Evolutionary conservation across 129 eudicot species (phyloP).

Genomic region (Dittrichia graveolens): DNA sequence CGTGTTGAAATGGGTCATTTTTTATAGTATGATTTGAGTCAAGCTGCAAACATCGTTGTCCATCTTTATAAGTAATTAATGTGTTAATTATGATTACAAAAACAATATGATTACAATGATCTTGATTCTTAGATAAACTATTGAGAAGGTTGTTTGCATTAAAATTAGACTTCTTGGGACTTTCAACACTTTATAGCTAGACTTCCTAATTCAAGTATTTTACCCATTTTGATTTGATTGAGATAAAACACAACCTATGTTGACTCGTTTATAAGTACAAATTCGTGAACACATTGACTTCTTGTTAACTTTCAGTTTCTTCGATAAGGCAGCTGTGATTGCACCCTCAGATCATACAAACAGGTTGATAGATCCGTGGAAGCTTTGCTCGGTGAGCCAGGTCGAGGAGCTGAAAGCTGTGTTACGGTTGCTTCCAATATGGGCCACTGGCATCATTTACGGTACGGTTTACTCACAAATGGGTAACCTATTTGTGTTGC

Average conservation of each 20-base stretch:
- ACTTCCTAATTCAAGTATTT: too few relatives aligned
- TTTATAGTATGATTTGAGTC: not conserved
- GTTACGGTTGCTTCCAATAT: conserved; percentile 63
- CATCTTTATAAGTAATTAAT: too few relatives aligned
- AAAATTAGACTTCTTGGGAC: too few relatives aligned
- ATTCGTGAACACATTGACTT: not conserved
- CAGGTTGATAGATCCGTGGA: conserved; percentile 57
- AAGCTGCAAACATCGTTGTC: too few relatives aligned
- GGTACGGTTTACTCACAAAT: conserved; percentile 57
- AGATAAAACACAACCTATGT: not conserved
- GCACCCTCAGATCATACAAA: conserved; percentile 39
- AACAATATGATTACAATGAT: too few relatives aligned
- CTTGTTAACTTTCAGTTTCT: conserved; percentile 41
- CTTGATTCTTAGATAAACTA: too few relatives aligned
- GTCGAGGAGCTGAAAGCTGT: conserved; percentile 74
- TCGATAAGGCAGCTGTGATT: conserved; percentile 78
- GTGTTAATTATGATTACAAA: too few relatives aligned
- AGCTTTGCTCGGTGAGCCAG: conserved; percentile 68
- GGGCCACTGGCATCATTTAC: conserved; percentile 72
- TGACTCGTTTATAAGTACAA: not conserved
- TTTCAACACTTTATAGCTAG: too few relatives aligned
- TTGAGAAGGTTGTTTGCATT: too few relatives aligned
- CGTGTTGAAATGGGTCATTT: not conserved
- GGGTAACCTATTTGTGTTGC: conserved; percentile 53
- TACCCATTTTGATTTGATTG: not conserved